Conservation (phyloP, 257 asterid genomes). For the Thymus mandschuricus region DNA sequence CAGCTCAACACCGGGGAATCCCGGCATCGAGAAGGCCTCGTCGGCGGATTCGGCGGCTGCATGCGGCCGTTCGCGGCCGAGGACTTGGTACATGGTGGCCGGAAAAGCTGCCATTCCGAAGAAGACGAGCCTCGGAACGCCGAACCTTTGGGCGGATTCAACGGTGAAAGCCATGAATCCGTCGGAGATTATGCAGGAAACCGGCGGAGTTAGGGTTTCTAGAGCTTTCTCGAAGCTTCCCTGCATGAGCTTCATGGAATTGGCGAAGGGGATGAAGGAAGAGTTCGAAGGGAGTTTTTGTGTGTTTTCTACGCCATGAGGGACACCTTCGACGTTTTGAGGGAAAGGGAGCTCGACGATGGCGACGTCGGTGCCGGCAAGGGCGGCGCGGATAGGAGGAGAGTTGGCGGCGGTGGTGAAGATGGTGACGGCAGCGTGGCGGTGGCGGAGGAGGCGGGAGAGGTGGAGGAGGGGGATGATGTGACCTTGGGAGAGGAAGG, state of each 20-base stretch:
- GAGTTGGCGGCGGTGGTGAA: conserved; percentile 70
- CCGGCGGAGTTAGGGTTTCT: conserved; percentile 42
- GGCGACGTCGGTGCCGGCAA: conserved; percentile 38
- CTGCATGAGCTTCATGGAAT: conserved; percentile 58
- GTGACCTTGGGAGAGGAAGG: conserved; percentile 77
- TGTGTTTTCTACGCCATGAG: conserved; percentile 69
- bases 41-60: conserved; percentile 37
- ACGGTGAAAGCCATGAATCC: conserved; percentile 66
- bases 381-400: conserved; percentile 41
- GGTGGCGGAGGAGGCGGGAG: conserved; percentile 61
- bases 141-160: conserved; percentile 42
- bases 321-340: conserved; percentile 46
- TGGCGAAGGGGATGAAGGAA: conserved; percentile 38
- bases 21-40: conserved; percentile 45
- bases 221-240: conserved; percentile 51
- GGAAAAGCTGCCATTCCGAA: conserved; percentile 65
- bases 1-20: conserved; percentile 44
- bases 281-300: conserved; percentile 54
- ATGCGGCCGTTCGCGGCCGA: conserved; percentile 50
- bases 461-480: conserved; percentile 77
- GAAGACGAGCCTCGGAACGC: conserved; percentile 55
- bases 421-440: conserved; percentile 54
- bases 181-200: conserved; percentile 64
- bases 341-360: conserved; percentile 71
- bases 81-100: conserved; percentile 39